A percentile compares a stretch with the other conserved stretches of the same genome.
These are phyloP conservation scores for Termitomyces sp. DNA, from an alignment of 768 basidiomycete genomes.

Conservation along the genomic window DNA sequence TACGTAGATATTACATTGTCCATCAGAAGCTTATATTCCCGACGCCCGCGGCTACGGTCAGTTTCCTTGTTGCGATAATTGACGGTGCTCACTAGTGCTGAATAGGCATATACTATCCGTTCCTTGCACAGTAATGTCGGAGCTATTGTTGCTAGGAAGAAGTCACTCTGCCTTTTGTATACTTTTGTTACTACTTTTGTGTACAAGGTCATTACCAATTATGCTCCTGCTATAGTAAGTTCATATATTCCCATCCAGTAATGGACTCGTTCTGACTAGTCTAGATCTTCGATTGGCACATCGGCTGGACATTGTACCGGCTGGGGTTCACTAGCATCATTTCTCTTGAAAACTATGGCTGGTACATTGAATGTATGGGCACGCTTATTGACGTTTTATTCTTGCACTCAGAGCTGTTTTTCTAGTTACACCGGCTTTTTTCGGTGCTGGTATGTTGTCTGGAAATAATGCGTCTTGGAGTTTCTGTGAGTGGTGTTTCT, in stretches of 20 bases:
- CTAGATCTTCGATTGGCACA: slow-evolving; percentile 60
- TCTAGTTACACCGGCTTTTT: slow-evolving; percentile 52
- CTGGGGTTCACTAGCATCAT: slow-evolving; percentile 62
- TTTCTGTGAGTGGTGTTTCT: slow-evolving; percentile 35
- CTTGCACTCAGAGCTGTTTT: not conserved
- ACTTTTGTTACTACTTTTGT: slow-evolving; percentile 46
- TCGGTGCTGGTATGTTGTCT: slow-evolving; percentile 56
- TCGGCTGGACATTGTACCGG: slow-evolving; percentile 57
- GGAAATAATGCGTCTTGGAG: slow-evolving; percentile 56
- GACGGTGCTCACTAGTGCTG: not conserved
- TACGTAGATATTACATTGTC: slow-evolving; percentile 60
- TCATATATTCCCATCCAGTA: not conserved
- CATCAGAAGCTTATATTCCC: slow-evolving; percentile 63
- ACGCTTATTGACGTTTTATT: not conserved
- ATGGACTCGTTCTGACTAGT: not conserved
- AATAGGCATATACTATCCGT: slow-evolving; percentile 57
- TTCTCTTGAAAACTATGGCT: slow-evolving; percentile 55
- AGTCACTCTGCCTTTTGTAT: slow-evolving; percentile 46
- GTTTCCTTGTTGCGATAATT: slow-evolving; percentile 8
- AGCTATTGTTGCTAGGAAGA: slow-evolving; percentile 50
- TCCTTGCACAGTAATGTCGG: slow-evolving; percentile 55
- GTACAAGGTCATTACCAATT: slow-evolving; percentile 52
- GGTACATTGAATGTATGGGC: slow-evolving; percentile 47
- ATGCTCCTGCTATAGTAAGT: slow-evolving; percentile 56
- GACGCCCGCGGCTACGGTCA: slow-evolving; percentile 58